Evolutionary conservation across 78 protist genomes (phyloP).

Genomic region (Dictyostelium intermedium): DNA sequence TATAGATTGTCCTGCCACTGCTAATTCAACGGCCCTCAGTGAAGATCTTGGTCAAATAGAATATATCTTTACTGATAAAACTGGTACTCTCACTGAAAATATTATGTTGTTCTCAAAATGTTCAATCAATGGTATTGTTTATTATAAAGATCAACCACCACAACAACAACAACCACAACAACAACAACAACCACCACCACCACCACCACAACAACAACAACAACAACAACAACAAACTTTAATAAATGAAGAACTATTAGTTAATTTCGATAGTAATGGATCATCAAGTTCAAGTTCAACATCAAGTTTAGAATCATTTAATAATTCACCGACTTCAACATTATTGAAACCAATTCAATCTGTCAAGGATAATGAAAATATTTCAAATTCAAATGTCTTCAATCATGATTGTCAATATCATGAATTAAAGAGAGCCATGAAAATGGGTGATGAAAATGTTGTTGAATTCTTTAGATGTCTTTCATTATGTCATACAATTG

Average conservation of each 20-base stretch:
- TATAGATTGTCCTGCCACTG: slow-evolving; percentile 65
- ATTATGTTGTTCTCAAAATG: slow-evolving; percentile 79
- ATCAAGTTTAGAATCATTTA: background rate
- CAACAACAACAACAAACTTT: background rate
- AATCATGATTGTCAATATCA: background rate
- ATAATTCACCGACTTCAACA: slow-evolving; percentile 9
- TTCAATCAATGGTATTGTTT: slow-evolving; percentile 57
- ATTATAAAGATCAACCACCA: background rate
- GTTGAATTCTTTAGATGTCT: slow-evolving; percentile 40
- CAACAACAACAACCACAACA: background rate
- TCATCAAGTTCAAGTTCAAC: background rate
- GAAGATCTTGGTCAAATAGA: slow-evolving; percentile 95
- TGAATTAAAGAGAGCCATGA: slow-evolving; percentile 12
- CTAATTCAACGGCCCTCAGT: slow-evolving; percentile 83
- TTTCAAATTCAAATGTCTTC: too few relatives aligned
- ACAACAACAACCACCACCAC: background rate
- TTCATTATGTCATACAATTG: slow-evolving; percentile 66
- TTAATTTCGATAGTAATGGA: background rate
- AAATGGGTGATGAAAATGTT: background rate
- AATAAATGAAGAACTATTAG: background rate
- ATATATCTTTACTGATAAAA: slow-evolving; percentile 91
- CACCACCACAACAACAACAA: background rate
- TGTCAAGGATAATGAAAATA: background rate
- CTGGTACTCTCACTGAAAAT: slow-evolving; percentile 89
- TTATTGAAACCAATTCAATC: background rate